Evolutionary conservation across 2,329 filamentous ascomycete species (phyloP).

Genomic region (Dactylonectria macrodidyma): DNA sequence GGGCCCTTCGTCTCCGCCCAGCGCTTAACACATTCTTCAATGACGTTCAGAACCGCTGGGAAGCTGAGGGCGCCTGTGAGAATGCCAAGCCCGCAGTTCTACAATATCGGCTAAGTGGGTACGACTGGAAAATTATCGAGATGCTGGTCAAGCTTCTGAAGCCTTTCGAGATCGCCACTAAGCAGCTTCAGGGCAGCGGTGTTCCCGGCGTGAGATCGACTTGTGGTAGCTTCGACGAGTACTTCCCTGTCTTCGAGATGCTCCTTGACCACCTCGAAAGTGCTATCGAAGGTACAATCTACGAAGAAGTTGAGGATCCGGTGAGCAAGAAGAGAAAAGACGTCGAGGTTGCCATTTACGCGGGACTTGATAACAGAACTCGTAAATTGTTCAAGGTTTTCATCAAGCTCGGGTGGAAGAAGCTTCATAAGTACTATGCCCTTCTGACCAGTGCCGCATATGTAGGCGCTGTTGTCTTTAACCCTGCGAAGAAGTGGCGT

Average conservation of each 20-base stretch:
- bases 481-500: conserved; percentile 11
- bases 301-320: conserved; percentile 7
- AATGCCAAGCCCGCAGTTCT: conserved; percentile 4
- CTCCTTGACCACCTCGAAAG: conserved; percentile 7
- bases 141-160: conserved; percentile 6
- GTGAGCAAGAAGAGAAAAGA: conserved; percentile 7
- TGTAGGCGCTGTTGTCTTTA: conserved; percentile 8
- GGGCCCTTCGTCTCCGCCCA: conserved; percentile 3
- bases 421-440: conserved; percentile 7
- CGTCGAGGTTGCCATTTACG: conserved; percentile 10
- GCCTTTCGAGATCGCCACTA: conserved; percentile 1
- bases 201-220: no score
- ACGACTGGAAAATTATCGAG: conserved; percentile 7
- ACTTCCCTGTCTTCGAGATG: conserved; percentile 12
- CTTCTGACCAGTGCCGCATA: conserved; percentile 8
- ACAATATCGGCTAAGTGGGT: conserved; percentile 4
- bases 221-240: conserved; percentile 6
- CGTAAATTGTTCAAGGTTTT: conserved; percentile 11
- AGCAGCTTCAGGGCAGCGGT: no score
- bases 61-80: neutral
- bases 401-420: conserved; percentile 14
- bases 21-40: conserved; percentile 6
- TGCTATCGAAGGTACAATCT: conserved; percentile 8
- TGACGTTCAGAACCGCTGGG: conserved; percentile 2
- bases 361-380: conserved; percentile 5